Evolutionary conservation across 768 basidiomycete species (phyloP).

Genomic region (Collybiopsis confluens): DNA sequence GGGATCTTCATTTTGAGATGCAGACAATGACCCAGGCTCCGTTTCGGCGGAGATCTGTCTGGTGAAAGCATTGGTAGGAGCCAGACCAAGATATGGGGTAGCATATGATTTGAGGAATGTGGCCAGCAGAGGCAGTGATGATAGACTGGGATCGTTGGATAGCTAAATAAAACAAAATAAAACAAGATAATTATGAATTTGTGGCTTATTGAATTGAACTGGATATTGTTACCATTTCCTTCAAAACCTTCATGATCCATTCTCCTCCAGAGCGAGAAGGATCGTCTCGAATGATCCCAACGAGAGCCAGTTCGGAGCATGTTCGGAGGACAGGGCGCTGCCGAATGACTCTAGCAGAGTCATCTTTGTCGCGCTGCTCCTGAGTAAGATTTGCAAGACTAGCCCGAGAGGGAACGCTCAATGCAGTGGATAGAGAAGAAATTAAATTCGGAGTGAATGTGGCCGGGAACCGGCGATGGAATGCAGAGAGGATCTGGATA

Average conservation of each 20-base stretch:
- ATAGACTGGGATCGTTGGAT: slow-evolving; percentile 80
- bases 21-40: slow-evolving; percentile 55
- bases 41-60: slow-evolving; percentile 57
- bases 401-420: slow-evolving; percentile 56
- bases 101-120: slow-evolving; percentile 94
- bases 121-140: slow-evolving; percentile 84
- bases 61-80: slow-evolving; percentile 39
- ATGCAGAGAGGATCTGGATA: slow-evolving; percentile 73
- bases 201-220: slow-evolving; percentile 7
- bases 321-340: slow-evolving; percentile 86
- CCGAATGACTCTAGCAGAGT: slow-evolving; percentile 67
- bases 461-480: slow-evolving; percentile 84
- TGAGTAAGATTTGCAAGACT: slow-evolving; percentile 51
- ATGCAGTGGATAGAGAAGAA: slow-evolving; percentile 50
- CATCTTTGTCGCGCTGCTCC: slow-evolving; percentile 93
- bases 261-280: slow-evolving; percentile 73
- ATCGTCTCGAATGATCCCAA: slow-evolving; percentile 76
- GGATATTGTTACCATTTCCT: slow-evolving; percentile 66
- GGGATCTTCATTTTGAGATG: slow-evolving; percentile 22
- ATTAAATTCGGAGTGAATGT: slow-evolving; percentile 74
- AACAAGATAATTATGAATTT: too few species aligned
- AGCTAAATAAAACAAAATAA: slow-evolving; percentile 53
- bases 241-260: slow-evolving; percentile 84
- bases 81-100: slow-evolving; percentile 81
- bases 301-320: slow-evolving; percentile 84